Conservation (phyloP, 345 rosid genomes). For the Gossypium stocksii region DNA sequence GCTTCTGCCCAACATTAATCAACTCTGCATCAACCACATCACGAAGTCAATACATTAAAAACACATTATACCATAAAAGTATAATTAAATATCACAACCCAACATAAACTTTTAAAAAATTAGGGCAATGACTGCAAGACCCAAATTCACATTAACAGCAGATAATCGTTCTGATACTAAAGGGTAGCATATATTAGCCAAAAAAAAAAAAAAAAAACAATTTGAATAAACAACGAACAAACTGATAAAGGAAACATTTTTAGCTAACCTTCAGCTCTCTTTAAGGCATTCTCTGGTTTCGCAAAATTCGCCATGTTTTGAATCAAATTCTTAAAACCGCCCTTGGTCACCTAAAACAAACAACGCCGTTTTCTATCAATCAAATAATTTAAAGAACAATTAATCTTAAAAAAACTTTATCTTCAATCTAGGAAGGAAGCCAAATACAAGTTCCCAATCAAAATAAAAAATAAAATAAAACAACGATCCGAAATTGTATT, state of each 20-base stretch:
- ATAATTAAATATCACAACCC: not conserved
- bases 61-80: not conserved
- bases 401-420: not conserved
- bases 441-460: not conserved
- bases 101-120: not conserved
- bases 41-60: not conserved
- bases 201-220: not conserved
- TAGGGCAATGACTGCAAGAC: not conserved
- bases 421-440: not conserved
- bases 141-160: not conserved
- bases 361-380: not conserved
- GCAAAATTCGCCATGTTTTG: conserved; percentile 61
- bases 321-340: conserved; percentile 15
- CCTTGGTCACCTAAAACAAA: not conserved
- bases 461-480: not conserved
- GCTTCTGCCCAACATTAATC: conserved; percentile 97
- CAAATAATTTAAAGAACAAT: not conserved
- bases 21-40: conserved; percentile 46
- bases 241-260: not conserved
- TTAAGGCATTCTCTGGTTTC: conserved; percentile 87
- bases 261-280: conserved; percentile 89
- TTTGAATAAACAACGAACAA: not conserved
- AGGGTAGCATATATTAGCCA: not conserved
- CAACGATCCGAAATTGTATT: not conserved
- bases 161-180: not conserved